Base-by-base conservation (phyloP, 495 filamentous ascomycete genomes). In the Hypoxylon intermedium region DNA sequence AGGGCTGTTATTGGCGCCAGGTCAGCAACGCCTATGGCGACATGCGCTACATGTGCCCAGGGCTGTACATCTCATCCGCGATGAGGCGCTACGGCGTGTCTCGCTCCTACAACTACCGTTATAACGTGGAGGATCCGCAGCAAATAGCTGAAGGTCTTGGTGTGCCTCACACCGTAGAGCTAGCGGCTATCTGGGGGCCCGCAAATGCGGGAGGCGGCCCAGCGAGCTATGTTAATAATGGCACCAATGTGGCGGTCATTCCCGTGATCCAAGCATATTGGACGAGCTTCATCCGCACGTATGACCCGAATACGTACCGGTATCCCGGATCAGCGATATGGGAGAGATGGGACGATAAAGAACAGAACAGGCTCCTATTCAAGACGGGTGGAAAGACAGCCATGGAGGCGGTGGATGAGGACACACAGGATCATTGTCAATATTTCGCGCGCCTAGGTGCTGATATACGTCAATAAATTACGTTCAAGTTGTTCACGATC, bases 21-120 rank as follows among this genome's bases (percentile, higher is more conserved):
- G 75, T 80, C 11, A 78, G 80, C 52, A 77, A 82, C 33, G 83
- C 83, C 2, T 92, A 90, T 64, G 88, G 87, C 18, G 86, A 91
- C 60, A 79, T 90, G 53, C 82, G 88, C n/a, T 91, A 91, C 72
- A 87, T 78, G 64, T 92, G 89, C 51, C 87, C 87, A 0, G 81
- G 81, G 1, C 75, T 89, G 16, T 83, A 77, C 67, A 72, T 87
- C 71, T 83, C 78, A 12, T 67, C 75, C 3, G 68, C 75, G 0
- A 77, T 81, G 58, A 68, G 66, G 1, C 36, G 62, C 5, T 67
- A 75, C 20, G 77, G 74, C 12, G 55, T 68, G 28, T 12, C 75
- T 2, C 44, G 63, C 18, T 81, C 74, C 48, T 89, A 82, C 78
- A 84, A 82, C 62, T 92, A 91, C 63, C 83, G 83, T 26, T 91